Conservation (phyloP, 2,329 filamentous ascomycete species). For the Alternaria sp. region DNA sequence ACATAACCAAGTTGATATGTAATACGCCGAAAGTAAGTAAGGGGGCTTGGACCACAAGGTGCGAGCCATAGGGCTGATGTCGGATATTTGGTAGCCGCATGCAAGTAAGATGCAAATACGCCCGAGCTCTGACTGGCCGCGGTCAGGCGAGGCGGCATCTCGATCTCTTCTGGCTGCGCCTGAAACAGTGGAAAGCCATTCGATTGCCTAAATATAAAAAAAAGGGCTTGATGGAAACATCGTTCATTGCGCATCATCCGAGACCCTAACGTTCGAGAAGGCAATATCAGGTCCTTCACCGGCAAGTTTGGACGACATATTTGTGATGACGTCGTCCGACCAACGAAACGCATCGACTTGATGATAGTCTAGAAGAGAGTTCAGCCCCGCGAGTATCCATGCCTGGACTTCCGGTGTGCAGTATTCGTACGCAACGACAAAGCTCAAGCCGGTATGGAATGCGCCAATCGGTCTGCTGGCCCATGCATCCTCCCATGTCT, state of each 20-base stretch:
- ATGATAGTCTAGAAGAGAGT: constrained; percentile 41
- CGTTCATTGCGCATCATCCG: constrained; percentile 20
- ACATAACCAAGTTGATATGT: not conserved
- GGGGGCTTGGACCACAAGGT: constrained; percentile 14
- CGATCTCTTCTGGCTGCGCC: not conserved
- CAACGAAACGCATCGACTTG: constrained; percentile 41
- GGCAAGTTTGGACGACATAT: constrained; percentile 40
- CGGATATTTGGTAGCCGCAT: constrained; percentile 11
- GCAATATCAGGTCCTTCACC: constrained; percentile 39
- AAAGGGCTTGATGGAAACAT: not conserved
- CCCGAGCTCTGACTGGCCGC: not conserved
- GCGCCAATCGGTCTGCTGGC: constrained; percentile 44
- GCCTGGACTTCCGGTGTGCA: constrained; percentile 34
- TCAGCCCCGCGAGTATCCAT: constrained; percentile 42
- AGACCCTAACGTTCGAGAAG: constrained; percentile 30
- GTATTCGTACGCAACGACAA: constrained; percentile 47
- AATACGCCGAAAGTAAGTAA: constrained; percentile 4
- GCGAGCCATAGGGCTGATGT: constrained; percentile 9
- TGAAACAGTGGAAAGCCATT: not conserved
- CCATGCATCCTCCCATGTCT: constrained; percentile 50
- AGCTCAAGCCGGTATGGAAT: constrained; percentile 44
- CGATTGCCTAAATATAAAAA: not conserved
- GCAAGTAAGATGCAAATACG: constrained; percentile 11
- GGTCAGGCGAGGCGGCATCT: not conserved
- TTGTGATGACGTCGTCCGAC: constrained; percentile 37